Evolutionary conservation across 305 asterid species (phyloP).

Genomic region (Fraxinus platypoda): DNA sequence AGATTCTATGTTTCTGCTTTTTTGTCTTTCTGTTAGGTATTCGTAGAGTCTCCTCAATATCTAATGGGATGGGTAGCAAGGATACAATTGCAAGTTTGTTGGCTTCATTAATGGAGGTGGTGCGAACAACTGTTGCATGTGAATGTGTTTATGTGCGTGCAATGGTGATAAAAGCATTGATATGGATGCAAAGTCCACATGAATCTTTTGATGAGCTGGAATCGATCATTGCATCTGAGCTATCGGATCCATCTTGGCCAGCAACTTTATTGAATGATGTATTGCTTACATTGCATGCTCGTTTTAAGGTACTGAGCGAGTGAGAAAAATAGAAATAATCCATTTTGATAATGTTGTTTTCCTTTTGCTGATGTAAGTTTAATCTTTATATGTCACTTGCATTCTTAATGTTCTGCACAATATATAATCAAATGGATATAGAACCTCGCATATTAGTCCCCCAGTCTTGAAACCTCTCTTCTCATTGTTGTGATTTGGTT

Average conservation of each 20-base stretch:
- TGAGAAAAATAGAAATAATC: slow-evolving; percentile 9
- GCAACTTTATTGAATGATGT: slow-evolving; percentile 84
- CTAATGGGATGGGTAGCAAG: slow-evolving; percentile 71
- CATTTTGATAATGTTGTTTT: neutral
- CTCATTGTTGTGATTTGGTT: neutral
- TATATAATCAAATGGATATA: neutral
- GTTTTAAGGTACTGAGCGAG: slow-evolving; percentile 75
- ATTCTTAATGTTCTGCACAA: neutral
- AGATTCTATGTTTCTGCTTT: slow-evolving; percentile 8
- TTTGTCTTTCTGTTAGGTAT: slow-evolving; percentile 46
- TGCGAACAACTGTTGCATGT: slow-evolving; percentile 97
- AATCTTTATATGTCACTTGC: neutral
- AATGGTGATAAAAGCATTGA: slow-evolving; percentile 92
- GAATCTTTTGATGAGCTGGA: slow-evolving; percentile 94
- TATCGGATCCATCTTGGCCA: slow-evolving; percentile 97
- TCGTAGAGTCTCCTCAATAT: slow-evolving; percentile 65
- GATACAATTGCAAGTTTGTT: slow-evolving; percentile 89
- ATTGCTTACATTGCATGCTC: slow-evolving; percentile 94
- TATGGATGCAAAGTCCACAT: slow-evolving; percentile 99
- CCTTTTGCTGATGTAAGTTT: neutral
- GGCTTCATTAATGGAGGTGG: slow-evolving; percentile 98
- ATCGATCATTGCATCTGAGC: slow-evolving; percentile 96
- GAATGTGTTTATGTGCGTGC: slow-evolving; percentile 99
- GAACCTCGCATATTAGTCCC: neutral
- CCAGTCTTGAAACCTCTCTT: neutral